Base-by-base conservation (phyloP, 371 early-diverging fungal species). In the Apophysomyces elegans region DNA sequence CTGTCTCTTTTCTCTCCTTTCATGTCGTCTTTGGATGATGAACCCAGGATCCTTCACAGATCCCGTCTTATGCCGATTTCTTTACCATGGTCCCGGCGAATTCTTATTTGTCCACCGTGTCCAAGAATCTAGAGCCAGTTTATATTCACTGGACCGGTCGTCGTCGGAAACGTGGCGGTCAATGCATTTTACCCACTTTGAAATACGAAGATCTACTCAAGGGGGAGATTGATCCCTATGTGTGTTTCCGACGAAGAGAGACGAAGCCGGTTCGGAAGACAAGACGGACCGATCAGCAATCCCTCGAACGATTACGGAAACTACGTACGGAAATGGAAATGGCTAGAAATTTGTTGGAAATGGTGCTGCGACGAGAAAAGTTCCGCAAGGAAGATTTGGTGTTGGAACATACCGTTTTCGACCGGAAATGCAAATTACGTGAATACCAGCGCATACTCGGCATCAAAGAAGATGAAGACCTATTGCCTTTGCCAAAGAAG, bases 241-340 rank as follows among this genome's bases (percentile, higher is more conserved):
- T 97, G 4, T 99, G 99, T 70, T 99, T 99, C 85, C 92, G 98
- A 60, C 88, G 92, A 46, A 84, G 98, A 56, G 98, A 98, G 75
- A 87, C 95, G 50, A 93, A 93, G 72, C 86, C 89, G 7, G 69
- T 90, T 11, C 92, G 98, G 41, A 96, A 96, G 71, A 93, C 95
- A 26, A 80, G 97, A 54, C 89, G 95, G 11, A 89, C 91, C 7
- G 98, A 99, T 72, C 86, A 88, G 45, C 90, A 89, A 59, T 91
- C 93, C 2, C 68, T 95, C 18, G 93, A 96, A 62, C 91, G 92
- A 59, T 84, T 98, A 32, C 84, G 88, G 14, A 84, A 88, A 62
- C 78, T 99, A 61, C 93, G 93, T 14, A 75, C 81, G 58, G 94
- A 97, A 62, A 79, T 99, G 88, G 85, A 88, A 58, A 75, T 76